Base-by-base conservation (phyloP, 345 rosid genomes). In the Melaleuca alternifolia region DNA sequence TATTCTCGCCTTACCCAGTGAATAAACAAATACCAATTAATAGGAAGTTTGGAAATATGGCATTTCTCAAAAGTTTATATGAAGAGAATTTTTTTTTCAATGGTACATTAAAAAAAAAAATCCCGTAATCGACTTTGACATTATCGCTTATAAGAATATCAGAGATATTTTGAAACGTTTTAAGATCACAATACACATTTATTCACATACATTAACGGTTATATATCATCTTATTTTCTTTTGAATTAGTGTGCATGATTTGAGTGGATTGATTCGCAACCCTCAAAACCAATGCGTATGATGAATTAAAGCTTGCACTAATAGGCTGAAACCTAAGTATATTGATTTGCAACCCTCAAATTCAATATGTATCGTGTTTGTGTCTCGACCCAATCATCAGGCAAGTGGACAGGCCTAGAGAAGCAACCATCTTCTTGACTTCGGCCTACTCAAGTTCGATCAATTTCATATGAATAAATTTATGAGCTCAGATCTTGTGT, bases 151-250 rank as follows among this genome's bases (percentile, higher is more conserved):
- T 15, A 16, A 62, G 77, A 30, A 18, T 65, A 44, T 20, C 23
- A 1, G 6, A 65, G 11, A 30, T 21, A 65, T 65, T 7, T 30
- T 65, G 23, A 33, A 65, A 65, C 4, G 41, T 41, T 41, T 41
- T 62, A 6, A 41, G 41, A 62, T 62, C 71, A 59, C 5, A 30
- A 0, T 8, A 7, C 21, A 30, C 2, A 9, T 16, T 0, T 1
- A 1, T 15, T 30, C 21, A 62, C 30, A 21, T 21, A 30, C 30
- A 62, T 15, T 30, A 12, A 30, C 11, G 0, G 1, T 16, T 18
- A 65, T 8, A 15, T 5, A 65, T 65, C 21, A 30, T 30, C 77
- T 65, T 30, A 10, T 65, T 65, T 65, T 65, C 77, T 65, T 65
- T 65, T 21, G 16, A 62, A 62, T 15, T 62, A 65, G 77, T 16